Conservation (phyloP, 805 yeast species). For the Pichia membranifaciens region DNA sequence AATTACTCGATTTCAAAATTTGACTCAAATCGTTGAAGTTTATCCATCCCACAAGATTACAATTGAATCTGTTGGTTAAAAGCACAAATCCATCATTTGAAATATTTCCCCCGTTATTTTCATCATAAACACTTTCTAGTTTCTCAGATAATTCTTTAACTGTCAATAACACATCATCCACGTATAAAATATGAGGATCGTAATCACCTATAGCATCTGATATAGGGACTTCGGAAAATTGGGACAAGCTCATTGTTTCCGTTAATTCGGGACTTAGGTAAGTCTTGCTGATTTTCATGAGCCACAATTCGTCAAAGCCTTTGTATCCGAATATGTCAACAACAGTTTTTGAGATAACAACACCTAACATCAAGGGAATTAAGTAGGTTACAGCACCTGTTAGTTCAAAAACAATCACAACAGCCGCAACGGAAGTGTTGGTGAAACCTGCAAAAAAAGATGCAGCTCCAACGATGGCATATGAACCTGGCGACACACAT, state of each 20-base stretch:
- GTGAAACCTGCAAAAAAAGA: constrained; percentile 77
- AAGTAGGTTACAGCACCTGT: constrained; percentile 85
- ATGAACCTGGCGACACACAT: constrained; percentile 80
- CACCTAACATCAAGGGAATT: constrained; percentile 80
- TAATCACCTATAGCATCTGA: constrained; percentile 1
- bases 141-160: not conserved
- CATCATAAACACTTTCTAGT: constrained; percentile 2
- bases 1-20: not conserved
- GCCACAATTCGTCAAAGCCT: constrained; percentile 64
- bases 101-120: not conserved
- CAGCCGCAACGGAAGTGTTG: constrained; percentile 72
- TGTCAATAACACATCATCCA: constrained; percentile 4
- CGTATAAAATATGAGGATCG: constrained; percentile 1
- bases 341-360: constrained; percentile 66
- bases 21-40: constrained; percentile 5
- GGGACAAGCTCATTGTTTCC: constrained; percentile 24
- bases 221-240: constrained; percentile 30
- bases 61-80: not conserved
- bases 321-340: constrained; percentile 48
- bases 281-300: constrained; percentile 35
- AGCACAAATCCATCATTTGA: constrained; percentile 11
- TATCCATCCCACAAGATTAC: constrained; percentile 10
- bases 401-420: constrained; percentile 73
- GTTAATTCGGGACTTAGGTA: constrained; percentile 37
- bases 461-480: constrained; percentile 86